phyloP scores from a whole-genome alignment of 2,329 filamentous ascomycete species.

The Diaporthe sp. region DNA sequence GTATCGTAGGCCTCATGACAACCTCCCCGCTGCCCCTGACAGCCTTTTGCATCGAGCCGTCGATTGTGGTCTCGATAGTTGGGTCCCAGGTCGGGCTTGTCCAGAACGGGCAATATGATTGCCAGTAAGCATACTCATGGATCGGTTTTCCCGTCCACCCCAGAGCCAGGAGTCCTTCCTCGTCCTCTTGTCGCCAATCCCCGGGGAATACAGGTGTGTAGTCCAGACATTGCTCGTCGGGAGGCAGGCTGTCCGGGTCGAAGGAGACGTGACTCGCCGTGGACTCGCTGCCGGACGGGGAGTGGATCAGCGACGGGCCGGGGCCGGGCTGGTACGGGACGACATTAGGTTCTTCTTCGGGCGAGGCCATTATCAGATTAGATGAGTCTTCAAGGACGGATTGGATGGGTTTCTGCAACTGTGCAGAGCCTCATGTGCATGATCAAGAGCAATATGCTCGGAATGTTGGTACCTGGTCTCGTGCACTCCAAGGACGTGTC shows the following conservation, averaged over 20 bases:
- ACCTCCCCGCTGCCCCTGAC: neutral
- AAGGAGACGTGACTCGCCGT: neutral
- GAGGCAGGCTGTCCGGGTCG: too few species aligned
- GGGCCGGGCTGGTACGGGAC: neutral
- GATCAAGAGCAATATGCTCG: neutral
- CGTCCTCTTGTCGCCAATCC: neutral
- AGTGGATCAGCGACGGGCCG: neutral
- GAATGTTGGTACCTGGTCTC: neutral
- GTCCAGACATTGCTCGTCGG: neutral
- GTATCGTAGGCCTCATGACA: neutral
- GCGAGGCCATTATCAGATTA: neutral
- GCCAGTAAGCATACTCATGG: neutral
- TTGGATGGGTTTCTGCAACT: neutral
- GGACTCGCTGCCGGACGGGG: neutral
- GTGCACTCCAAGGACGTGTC: neutral
- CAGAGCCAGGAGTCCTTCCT: fast-evolving
- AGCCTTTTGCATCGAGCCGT: neutral
- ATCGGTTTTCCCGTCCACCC: neutral
- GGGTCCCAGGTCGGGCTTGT: neutral
- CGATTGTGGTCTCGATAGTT: neutral
- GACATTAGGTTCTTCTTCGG: neutral
- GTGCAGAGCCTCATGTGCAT: neutral
- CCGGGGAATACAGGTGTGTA: neutral
- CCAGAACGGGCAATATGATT: neutral
- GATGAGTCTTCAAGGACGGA: neutral